Evolutionary conservation across 73 alveolate genomes (phyloP).

Genomic region (Paramecium octaurelia): DNA sequence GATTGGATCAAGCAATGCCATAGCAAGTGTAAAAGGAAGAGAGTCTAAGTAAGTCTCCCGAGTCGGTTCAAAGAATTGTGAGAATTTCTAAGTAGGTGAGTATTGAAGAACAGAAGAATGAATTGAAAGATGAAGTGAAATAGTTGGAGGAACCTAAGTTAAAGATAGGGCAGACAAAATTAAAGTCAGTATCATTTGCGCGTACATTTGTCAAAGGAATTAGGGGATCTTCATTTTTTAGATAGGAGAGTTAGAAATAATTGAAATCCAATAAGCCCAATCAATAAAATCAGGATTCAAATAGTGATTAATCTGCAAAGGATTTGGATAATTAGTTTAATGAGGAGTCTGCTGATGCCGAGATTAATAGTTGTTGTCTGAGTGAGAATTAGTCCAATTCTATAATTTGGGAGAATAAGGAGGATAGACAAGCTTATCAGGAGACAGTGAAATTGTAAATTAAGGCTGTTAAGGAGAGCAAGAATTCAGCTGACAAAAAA

Average conservation of each 20-base stretch:
- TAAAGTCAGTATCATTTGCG: not conserved
- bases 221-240: not conserved
- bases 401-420: not conserved
- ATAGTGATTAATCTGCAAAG: not conserved
- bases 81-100: not conserved
- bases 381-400: not conserved
- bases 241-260: not conserved
- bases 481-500: not conserved
- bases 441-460: not conserved
- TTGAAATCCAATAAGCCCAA: not conserved
- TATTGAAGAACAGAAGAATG: not conserved
- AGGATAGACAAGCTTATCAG: not conserved
- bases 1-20: not conserved
- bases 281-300: not conserved
- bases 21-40: not conserved
- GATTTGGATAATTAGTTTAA: not conserved
- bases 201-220: not conserved
- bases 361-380: not conserved
- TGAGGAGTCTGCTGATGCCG: not conserved
- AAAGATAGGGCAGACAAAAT: not conserved
- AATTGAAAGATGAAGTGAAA: not conserved
- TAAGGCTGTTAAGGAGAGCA: not conserved
- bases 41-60: not conserved
- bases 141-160: not conserved
- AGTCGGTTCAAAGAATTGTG: not conserved